Evolutionary conservation across 805 yeast genomes (phyloP).

Genomic region (Candida anglica): DNA sequence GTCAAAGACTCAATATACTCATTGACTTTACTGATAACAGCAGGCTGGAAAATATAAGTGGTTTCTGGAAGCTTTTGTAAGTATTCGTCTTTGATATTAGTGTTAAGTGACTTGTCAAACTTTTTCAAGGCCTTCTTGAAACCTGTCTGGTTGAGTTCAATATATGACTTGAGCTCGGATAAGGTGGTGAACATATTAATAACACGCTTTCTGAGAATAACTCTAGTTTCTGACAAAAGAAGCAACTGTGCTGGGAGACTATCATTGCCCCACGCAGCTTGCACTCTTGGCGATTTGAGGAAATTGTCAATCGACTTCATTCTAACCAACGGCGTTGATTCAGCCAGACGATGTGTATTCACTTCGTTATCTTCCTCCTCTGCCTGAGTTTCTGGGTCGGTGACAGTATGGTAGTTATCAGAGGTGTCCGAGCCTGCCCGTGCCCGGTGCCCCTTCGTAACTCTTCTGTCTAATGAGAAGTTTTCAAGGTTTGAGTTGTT

Average conservation of each 20-base stretch:
- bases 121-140: slow-evolving; percentile 51
- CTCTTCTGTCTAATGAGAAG: not conserved
- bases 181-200: slow-evolving; percentile 42
- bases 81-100: slow-evolving; percentile 38
- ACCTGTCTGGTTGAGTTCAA: slow-evolving; percentile 51
- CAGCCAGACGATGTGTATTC: slow-evolving; percentile 9
- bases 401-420: slow-evolving; percentile 12
- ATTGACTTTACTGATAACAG: slow-evolving; percentile 27
- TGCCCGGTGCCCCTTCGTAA: slow-evolving; percentile 2
- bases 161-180: slow-evolving; percentile 46
- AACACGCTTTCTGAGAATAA: slow-evolving; percentile 42
- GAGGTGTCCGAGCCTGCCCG: slow-evolving; percentile 13
- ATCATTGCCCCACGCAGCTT: slow-evolving; percentile 26
- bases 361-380: slow-evolving; percentile 29
- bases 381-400: slow-evolving; percentile 30
- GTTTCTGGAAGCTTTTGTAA: slow-evolving; percentile 42
- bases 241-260: slow-evolving; percentile 30
- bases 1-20: slow-evolving; percentile 28
- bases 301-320: slow-evolving; percentile 28
- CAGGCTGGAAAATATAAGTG: slow-evolving; percentile 35
- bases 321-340: not conserved
- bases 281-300: slow-evolving; percentile 32
- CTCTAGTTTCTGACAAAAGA: slow-evolving; percentile 46
- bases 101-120: slow-evolving; percentile 48
- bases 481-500: slow-evolving; percentile 16